phyloP scores from a whole-genome alignment of 176 grass and related monocot species.

The Miscanthus lutarioriparius region DNA sequence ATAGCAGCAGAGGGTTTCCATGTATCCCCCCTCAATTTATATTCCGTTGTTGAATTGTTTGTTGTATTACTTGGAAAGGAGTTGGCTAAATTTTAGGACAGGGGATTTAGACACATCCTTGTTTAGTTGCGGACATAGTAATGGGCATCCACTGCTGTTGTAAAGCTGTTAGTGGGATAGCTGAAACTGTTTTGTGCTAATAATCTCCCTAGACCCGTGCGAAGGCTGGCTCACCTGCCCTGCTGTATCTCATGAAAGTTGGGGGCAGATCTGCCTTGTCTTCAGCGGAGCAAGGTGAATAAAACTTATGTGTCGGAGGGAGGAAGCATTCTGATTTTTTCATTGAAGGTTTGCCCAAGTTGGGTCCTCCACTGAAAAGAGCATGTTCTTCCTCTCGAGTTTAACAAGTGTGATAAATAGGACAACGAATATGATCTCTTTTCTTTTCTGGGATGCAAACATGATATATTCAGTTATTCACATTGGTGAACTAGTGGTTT shows the following conservation, averaged over 20 bases:
- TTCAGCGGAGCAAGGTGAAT: not conserved
- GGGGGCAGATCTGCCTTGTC: not conserved
- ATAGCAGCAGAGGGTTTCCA: not conserved
- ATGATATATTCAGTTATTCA: not conserved
- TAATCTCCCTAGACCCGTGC: not conserved
- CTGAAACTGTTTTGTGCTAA: conserved; percentile 14
- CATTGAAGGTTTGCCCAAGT: not conserved
- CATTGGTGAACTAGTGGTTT: too few relatives aligned
- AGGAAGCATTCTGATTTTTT: not conserved
- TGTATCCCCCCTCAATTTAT: not conserved
- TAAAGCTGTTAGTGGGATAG: conserved; percentile 38
- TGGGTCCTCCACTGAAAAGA: not conserved
- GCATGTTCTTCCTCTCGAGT: not conserved
- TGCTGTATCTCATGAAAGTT: not conserved
- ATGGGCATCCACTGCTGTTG: conserved; percentile 24
- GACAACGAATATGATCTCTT: not conserved
- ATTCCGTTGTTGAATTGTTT: conserved; percentile 28
- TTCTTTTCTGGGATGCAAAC: not conserved
- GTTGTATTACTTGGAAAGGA: conserved; percentile 29
- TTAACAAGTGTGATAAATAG: not conserved
- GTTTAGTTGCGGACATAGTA: conserved; percentile 23
- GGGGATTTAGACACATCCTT: conserved; percentile 17
- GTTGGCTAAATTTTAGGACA: conserved; percentile 24
- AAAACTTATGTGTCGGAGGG: not conserved
- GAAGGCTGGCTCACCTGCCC: not conserved